A percentile compares a stretch with the other conserved stretches of the same genome.
Conservation (phyloP, 768 basidiomycete genomes). For the Rubroboletus pulcherrimus region DNA sequence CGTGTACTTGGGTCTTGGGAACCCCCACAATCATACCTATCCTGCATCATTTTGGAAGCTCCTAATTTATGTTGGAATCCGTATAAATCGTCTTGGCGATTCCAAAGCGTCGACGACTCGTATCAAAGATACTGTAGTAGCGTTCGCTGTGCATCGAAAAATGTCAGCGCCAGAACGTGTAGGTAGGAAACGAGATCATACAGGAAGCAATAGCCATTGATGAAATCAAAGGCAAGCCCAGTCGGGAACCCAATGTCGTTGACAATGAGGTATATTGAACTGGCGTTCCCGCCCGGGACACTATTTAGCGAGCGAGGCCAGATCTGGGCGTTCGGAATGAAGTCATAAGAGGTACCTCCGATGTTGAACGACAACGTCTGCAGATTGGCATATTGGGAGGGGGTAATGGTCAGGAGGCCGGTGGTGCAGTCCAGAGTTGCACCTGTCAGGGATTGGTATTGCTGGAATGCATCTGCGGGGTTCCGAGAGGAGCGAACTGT, state of each 20-base stretch:
- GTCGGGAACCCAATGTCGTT: conserved; percentile 10
- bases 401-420: conserved; percentile 27
- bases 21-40: not conserved
- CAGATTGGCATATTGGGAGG: conserved; percentile 22
- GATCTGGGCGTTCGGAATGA: conserved; percentile 30
- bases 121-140: conserved; percentile 20
- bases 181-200: not conserved
- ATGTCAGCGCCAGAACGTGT: not conserved
- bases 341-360: conserved; percentile 7
- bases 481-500: not conserved
- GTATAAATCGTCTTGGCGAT: conserved; percentile 36
- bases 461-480: conserved; percentile 20
- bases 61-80: not conserved
- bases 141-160: conserved; percentile 26
- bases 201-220: too few species aligned
- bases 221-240: too few species aligned
- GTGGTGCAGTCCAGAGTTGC: conserved; percentile 22
- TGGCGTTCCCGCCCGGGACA: conserved; percentile 23
- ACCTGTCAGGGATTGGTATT: conserved; percentile 24
- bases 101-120: conserved; percentile 35
- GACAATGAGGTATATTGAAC: conserved; percentile 29
- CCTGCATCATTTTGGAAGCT: too few species aligned
- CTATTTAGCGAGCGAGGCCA: conserved; percentile 32
- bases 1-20: too few species aligned
- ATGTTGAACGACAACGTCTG: conserved; percentile 26